phyloP scores from a whole-genome alignment of 768 basidiomycete genomes.

The Rhodotorula kratochvilovae region DNA sequence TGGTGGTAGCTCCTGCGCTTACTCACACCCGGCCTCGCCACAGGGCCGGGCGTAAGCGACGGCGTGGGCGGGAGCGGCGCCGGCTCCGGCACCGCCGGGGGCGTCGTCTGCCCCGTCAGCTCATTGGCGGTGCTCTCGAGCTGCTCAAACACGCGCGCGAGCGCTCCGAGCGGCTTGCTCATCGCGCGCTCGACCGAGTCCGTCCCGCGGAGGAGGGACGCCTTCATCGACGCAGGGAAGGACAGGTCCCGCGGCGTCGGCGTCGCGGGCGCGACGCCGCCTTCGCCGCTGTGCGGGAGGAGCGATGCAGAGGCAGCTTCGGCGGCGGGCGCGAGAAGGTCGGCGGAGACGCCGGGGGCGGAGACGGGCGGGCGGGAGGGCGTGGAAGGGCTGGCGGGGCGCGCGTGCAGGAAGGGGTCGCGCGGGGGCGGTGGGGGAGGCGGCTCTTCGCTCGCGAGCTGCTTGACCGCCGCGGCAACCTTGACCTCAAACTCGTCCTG shows the following conservation, averaged over 20 bases:
- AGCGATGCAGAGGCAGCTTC: constrained; percentile 22
- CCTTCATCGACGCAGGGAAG: constrained; percentile 19
- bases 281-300: neutral
- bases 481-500: constrained; percentile 87
- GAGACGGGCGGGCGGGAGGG: neutral
- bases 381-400: neutral
- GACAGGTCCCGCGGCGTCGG: neutral
- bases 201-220: constrained; percentile 34
- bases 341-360: neutral
- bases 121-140: constrained; percentile 33
- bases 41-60: neutral
- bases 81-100: neutral
- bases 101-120: constrained; percentile 3
- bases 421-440: constrained; percentile 23
- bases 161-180: constrained; percentile 43
- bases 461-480: constrained; percentile 38
- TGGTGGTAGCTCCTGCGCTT: constrained; percentile 12
- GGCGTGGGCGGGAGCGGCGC: neutral
- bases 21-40: neutral
- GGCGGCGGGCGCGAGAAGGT: constrained; percentile 7
- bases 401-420: neutral
- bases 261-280: neutral
- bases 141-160: constrained; percentile 44
- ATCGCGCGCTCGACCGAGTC: constrained; percentile 41
- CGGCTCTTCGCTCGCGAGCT: constrained; percentile 25